Evolutionary conservation across 371 early-diverging fungal species (phyloP).

Genomic region (Coemansia linderi): DNA sequence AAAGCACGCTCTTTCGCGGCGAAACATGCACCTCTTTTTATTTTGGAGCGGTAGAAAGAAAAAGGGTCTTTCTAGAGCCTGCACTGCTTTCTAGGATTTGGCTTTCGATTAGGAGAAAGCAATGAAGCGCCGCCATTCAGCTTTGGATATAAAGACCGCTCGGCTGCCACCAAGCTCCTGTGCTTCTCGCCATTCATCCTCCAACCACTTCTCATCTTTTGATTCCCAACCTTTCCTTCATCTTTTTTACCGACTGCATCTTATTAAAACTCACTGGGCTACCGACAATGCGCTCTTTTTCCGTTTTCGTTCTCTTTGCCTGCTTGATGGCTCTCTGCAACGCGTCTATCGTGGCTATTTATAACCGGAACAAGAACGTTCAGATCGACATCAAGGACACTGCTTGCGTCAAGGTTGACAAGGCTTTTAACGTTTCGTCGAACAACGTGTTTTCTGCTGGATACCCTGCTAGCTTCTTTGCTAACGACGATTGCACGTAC

Average conservation of each 20-base stretch:
- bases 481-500: constrained; percentile 4
- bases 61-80: neutral
- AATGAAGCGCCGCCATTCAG: neutral
- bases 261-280: neutral
- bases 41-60: neutral
- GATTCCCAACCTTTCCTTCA: neutral
- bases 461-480: neutral
- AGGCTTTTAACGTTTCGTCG: neutral
- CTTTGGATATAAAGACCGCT: neutral
- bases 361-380: neutral
- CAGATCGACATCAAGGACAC: neutral
- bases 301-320: neutral
- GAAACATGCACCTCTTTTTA: neutral
- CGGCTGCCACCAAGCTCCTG: neutral
- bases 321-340: constrained; percentile 3
- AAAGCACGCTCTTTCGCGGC: neutral
- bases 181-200: neutral
- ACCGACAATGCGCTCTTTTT: neutral
- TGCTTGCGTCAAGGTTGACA: neutral
- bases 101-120: neutral
- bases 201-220: neutral
- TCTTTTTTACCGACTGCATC: constrained; percentile 1
- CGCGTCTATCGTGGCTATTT: neutral
- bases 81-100: neutral
- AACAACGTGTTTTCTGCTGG: neutral